These are phyloP conservation scores for Hortaea sp. DNA, from an alignment of 2,329 filamentous ascomycete species.

Conservation along the genomic window DNA sequence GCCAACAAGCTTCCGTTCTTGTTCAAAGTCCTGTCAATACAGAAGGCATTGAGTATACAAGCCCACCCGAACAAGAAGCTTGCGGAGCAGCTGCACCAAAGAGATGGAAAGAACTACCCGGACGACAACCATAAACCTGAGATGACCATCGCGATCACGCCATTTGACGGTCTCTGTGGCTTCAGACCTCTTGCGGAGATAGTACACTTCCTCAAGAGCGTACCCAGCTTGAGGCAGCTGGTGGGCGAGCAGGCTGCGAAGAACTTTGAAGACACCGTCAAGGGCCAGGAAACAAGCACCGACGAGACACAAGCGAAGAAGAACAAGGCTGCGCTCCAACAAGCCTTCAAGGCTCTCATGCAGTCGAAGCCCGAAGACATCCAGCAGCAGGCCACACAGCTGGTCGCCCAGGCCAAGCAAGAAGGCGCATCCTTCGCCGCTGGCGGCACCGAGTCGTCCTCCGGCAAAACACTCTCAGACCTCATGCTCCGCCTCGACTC, in stretches of 20 bases:
- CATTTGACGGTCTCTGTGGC: constrained; percentile 91
- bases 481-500: constrained; percentile 67
- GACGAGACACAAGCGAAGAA: constrained; percentile 35
- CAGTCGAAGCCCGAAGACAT: constrained; percentile 59
- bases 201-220: constrained; percentile 64
- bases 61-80: constrained; percentile 66
- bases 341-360: constrained; percentile 72
- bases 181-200: constrained; percentile 86
- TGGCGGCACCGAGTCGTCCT: constrained; percentile 57
- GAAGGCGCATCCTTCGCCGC: constrained; percentile 66
- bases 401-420: constrained; percentile 60
- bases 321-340: constrained; percentile 71
- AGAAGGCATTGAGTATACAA: constrained; percentile 93
- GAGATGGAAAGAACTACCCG: constrained; percentile 88
- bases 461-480: constrained; percentile 61
- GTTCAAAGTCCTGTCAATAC: constrained; percentile 94
- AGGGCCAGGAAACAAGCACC: constrained; percentile 42
- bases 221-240: constrained; percentile 42
- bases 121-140: constrained; percentile 99
- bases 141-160: constrained; percentile 96
- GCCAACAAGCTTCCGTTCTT: constrained; percentile 81
- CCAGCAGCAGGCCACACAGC: constrained; percentile 52
- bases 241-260: constrained; percentile 39
- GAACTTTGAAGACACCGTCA: constrained; percentile 36
- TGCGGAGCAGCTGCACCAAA: constrained; percentile 75